Evolutionary conservation across 2,329 filamentous ascomycete species (phyloP), one percentile per base, ranked within the genome.

Genomic region (Neofusicoccum sp.): DNA sequence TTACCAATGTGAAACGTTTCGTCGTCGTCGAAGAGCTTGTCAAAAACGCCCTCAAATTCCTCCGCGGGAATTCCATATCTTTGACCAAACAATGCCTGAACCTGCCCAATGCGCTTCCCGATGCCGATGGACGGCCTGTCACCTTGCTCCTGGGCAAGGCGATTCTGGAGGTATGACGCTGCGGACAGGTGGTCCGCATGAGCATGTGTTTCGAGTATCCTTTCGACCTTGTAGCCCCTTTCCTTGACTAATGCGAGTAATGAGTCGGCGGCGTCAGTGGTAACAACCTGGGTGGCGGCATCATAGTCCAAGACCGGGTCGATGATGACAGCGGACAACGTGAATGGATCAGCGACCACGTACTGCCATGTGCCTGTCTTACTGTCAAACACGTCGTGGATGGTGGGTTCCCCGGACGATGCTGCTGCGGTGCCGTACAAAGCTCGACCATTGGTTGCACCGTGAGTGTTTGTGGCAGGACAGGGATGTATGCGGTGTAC

Each of bases 121-220:
- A 86, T 86, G 29, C 82, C 78, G 7, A 87, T 80, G 0, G 67
- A 63, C 0, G 83, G 81, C 54, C 69, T 73, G 1, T 64, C 36
- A 1, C 71, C 74, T 52, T 80, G 77, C 0, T 61, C 58, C 6
- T 74, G 64, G 0, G 70, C 66, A 0, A 87, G 75, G 2, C 67
- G 71, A 0, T 71, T 71, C 66, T 86, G 83, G 0, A 89, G 76
- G 68, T 87, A 88, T 11, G 77, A 76, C 0, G 85, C 78, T 0
- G 86, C 81, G 0, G 85, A 87, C 0, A 87, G 66, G 63, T 88
- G 85, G 59, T 87, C 83, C 1, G 84, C 84, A 64, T 87, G 83
- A 0, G 78, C 81, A 68, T 89, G 85, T 0, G 86, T 88, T 66
- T 89, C 86, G 4, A 88, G 77, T 14, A 89, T 84, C 33, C 71